Evolutionary conservation across 805 yeast genomes (phyloP), one percentile per base, ranked within the genome.

Genomic region (Candida gorgasii): DNA sequence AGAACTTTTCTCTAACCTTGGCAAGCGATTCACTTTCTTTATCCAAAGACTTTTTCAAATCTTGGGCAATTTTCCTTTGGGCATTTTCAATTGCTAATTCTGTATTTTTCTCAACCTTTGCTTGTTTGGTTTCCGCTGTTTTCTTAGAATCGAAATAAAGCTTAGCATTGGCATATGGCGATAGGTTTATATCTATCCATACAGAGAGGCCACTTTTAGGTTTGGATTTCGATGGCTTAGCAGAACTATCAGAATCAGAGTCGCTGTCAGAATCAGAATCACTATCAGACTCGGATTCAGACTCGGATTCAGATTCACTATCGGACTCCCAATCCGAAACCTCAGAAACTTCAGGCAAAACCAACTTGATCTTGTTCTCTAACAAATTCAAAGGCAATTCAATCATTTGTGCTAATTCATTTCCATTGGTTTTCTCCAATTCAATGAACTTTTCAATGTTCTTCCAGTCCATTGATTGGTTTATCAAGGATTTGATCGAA

Each of bases 391-490:
- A 69, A 0, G 96, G 93, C 26, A 80, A 55, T 36, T 73, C 69
- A 41, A 90, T 84, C 44, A 71, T 53, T 27, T 68, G 63, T 0
- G 97, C 96, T 43, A 82, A 68, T 4, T 66, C 61, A 52, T 83
- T 86, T 1, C 84, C 82, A 51, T 82, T 76, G 1, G 68, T 62
- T 52, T 87, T 82, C 55, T 92, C 96, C 39, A 80, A 72, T 36
- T 75, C 66, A 39, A 92, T 82, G 44, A 85, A 63, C 48, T 82
- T 80, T 57, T 86, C 96, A 48, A 90, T 90, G 46, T 88, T 84
- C 32, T 78, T 77, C 99, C 99, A 92, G 59, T 92, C 97, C 88
- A 89, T 87, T 49, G 87, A 90, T 56, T 87, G 93, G 43, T 84
- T 82, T 4, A 89, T 48, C 42, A 89, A 64, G 1, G 70, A 66